Evolutionary conservation across 2,329 filamentous ascomycete species (phyloP).

Genomic region (Hypoxylon rubiginosum): DNA sequence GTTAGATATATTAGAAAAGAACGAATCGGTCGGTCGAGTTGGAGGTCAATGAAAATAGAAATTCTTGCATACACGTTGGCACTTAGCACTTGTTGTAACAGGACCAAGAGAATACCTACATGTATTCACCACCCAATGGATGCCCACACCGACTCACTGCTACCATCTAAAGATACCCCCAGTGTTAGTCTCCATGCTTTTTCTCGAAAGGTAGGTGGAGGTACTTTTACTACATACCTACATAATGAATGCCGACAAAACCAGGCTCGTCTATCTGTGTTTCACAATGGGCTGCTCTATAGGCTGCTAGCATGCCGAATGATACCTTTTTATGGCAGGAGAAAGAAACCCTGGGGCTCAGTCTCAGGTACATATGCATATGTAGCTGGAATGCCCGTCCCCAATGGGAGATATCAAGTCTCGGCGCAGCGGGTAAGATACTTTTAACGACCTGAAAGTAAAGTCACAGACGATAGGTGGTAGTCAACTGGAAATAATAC

Average conservation of each 20-base stretch:
- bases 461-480: constrained; percentile 26
- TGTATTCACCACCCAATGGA: not conserved
- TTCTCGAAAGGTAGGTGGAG: constrained; percentile 4
- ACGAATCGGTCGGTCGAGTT: constrained; percentile 5
- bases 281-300: too few relatives aligned
- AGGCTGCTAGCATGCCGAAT: not conserved
- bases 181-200: constrained; percentile 2
- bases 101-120: not conserved
- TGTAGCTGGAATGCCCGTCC: not conserved
- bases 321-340: constrained; percentile 1
- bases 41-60: constrained; percentile 2
- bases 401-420: constrained; percentile 3
- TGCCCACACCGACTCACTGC: constrained; percentile 1
- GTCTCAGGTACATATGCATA: constrained; percentile 19
- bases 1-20: constrained; percentile 4
- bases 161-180: constrained; percentile 18
- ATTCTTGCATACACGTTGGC: not conserved
- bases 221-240: constrained; percentile 5
- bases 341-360: constrained; percentile 13
- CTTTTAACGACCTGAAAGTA: constrained; percentile 8
- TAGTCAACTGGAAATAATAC: constrained; percentile 10
- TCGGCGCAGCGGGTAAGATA: constrained; percentile 16
- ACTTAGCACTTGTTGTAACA: not conserved
- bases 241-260: constrained; percentile 13
- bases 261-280: constrained; percentile 11